These are phyloP conservation scores for Didymella keratinophila DNA, from an alignment of 2,329 filamentous ascomycete species.

Conservation along the genomic window DNA sequence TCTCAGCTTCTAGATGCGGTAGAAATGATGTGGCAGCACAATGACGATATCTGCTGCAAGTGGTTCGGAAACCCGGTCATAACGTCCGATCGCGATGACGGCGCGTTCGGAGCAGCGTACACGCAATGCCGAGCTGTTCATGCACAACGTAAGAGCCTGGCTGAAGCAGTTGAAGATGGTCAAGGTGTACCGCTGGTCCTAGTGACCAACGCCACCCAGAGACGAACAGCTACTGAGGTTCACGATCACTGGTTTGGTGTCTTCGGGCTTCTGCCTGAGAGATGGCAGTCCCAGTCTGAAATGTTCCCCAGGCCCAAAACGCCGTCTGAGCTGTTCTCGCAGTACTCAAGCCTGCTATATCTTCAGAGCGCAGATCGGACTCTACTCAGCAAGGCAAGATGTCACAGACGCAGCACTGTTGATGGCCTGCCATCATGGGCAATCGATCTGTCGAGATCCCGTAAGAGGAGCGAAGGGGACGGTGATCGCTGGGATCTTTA, in stretches of 20 bases:
- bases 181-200: background rate
- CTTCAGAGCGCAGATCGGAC: background rate
- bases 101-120: background rate
- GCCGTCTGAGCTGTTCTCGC: background rate
- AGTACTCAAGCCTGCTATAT: background rate
- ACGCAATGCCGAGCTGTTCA: background rate
- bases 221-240: constrained; percentile 12
- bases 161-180: background rate
- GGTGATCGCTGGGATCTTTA: background rate
- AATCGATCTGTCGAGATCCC: background rate
- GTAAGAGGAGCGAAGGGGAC: background rate
- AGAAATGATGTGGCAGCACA: background rate
- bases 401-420: background rate
- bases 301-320: background rate
- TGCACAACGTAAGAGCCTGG: background rate
- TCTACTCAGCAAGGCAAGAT: background rate
- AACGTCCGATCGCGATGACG: constrained; percentile 1
- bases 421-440: background rate
- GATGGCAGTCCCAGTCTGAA: constrained; percentile 4
- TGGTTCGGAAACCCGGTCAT: background rate
- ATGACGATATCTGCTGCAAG: background rate
- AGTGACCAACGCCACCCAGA: constrained; percentile 9
- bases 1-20: constrained; percentile 12
- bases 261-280: constrained; percentile 16
- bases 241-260: constrained; percentile 18